phyloP scores from a whole-genome alignment of 805 yeast species.

The Zygoascus tannicola region DNA sequence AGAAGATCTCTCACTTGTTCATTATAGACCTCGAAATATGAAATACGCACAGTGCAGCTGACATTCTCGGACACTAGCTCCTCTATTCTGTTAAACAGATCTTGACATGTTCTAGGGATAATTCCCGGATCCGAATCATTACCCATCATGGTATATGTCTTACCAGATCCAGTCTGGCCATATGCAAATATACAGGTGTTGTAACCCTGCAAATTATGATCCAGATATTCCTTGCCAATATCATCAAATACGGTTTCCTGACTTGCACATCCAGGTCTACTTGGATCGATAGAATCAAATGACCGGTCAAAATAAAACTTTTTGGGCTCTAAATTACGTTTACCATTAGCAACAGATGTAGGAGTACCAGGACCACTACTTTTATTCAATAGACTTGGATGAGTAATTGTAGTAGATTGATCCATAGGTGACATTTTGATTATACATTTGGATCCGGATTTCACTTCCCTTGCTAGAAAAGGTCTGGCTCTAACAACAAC shows the following conservation, averaged over 20 bases:
- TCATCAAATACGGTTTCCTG: slow-evolving; percentile 44
- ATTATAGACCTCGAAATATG: slow-evolving; percentile 69
- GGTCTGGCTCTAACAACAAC: slow-evolving; percentile 35
- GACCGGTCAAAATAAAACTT: slow-evolving; percentile 44
- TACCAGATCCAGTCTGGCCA: slow-evolving; percentile 82
- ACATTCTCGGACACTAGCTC: slow-evolving; percentile 30
- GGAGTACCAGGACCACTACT: background rate
- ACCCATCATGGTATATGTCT: slow-evolving; percentile 76
- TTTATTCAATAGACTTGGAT: slow-evolving; percentile 8
- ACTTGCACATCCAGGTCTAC: slow-evolving; percentile 32
- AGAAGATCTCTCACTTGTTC: slow-evolving; percentile 65
- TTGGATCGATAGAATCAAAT: slow-evolving; percentile 38
- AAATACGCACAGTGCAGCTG: slow-evolving; percentile 39
- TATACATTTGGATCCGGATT: slow-evolving; percentile 10
- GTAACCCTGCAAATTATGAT: slow-evolving; percentile 58
- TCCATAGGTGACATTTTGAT: slow-evolving; percentile 13
- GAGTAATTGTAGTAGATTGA: slow-evolving; percentile 16
- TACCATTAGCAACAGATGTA: slow-evolving; percentile 8
- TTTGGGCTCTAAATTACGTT: slow-evolving; percentile 27
- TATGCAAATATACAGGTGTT: slow-evolving; percentile 69
- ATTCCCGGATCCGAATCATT: slow-evolving; percentile 43
- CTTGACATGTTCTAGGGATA: slow-evolving; percentile 51
- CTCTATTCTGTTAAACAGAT: slow-evolving; percentile 39
- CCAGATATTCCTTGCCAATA: slow-evolving; percentile 51
- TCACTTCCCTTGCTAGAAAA: slow-evolving; percentile 20